Base-by-base conservation (phyloP, 768 basidiomycete species). In the Boletus pseudopeckii region DNA sequence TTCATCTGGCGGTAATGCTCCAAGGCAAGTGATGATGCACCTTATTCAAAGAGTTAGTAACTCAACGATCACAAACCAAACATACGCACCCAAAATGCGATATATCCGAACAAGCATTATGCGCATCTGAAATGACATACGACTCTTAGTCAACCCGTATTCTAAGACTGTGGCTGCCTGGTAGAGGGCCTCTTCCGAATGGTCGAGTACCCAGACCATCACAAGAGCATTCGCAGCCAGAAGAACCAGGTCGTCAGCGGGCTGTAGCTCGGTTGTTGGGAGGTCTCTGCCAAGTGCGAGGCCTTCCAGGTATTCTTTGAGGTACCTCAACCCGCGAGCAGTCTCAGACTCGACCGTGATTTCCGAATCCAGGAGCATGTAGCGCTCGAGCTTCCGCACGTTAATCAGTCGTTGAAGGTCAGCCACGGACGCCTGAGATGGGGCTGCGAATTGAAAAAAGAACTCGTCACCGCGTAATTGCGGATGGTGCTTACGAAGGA, bases 221-320 rank as follows among this genome's bases (percentile, higher is more conserved):
- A 92, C 78, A 49, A 84, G 77, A 3, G 80, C 79, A 61, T 86
- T 86, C 3, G 79, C 86, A 7, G 88, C 83, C 20, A 97, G 74
- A 26, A 95, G 76, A 24, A 79, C 85, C 32, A 96, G 78, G 63
- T 95, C 94, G 61, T 97, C 94, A 1, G 83, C 88, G 17, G 87
- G 90, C 64, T 96, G 94, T 24, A 94, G 75, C 61, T 96, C 94
- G 0, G 90, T 88, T 5, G 75, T 66, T 8, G 85, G 81, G 18
- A 95, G 76, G 47, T 79, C 73, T 39, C 74, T 71, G 43, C 92
- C 92, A 3, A 92, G 73, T 18, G 79, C 74, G 28, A 95, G 76
- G 17, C 80, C 86, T 4, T 81, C 75, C 30, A 88, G 70, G 65
- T 94, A 96, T 50, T 80, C 76, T 56, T 74, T 69, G 8, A 80